Evolutionary conservation across 306 rosid genomes (phyloP), one percentile per base, ranked within the genome.

Genomic region (Elaeagnus macrophylla): DNA sequence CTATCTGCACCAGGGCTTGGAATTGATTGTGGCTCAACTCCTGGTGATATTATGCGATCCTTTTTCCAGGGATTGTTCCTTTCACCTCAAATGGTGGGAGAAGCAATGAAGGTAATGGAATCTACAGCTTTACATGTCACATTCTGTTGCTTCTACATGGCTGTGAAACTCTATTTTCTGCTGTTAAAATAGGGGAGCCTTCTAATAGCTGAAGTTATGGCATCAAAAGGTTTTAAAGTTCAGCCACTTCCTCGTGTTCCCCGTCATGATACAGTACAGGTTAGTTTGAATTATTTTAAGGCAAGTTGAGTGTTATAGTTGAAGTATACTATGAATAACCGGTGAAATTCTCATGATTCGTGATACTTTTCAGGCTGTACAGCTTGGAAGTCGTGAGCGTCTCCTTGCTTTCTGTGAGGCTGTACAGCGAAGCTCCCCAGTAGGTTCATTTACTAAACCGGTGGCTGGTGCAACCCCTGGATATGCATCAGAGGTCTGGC

Each of bases 71-170:
- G 97, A 12, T 73, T 85, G 61, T 85, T 79, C 75, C 97, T 89
- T 69, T 83, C 97, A n/a, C 95, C 97, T 79, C 97, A 89, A 83
- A 89, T 89, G 97, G 97, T 89, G 51, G 97, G 97, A n/a, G 95
- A 85, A 72, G 94, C 95, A 49, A 50, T 89, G 75, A 89, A 89
- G 95, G 97, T 89, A 59, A 55, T 48, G 14, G 18, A 64, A 49
- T 61, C 71, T 60, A 50, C 51, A 16, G 10, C 14, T 49, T 43
- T 39, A 57, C 6, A 9, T 75, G 60, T 46, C 6, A 19, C 12
- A 47, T 79, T 64, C 32, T 52, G 13, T 50, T 61, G 37, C 37
- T 54, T 61, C 25, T 57, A 44, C 18, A 43, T 62, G 11, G 25
- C 60, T 39, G 7, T 64, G 55, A 80, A 62, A 53, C 19, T 62